Percentiles rank a stretch among this genome's conserved stretches.
Conservation (phyloP, 2,329 filamentous ascomycete genomes). For the Penicillium sp. region DNA sequence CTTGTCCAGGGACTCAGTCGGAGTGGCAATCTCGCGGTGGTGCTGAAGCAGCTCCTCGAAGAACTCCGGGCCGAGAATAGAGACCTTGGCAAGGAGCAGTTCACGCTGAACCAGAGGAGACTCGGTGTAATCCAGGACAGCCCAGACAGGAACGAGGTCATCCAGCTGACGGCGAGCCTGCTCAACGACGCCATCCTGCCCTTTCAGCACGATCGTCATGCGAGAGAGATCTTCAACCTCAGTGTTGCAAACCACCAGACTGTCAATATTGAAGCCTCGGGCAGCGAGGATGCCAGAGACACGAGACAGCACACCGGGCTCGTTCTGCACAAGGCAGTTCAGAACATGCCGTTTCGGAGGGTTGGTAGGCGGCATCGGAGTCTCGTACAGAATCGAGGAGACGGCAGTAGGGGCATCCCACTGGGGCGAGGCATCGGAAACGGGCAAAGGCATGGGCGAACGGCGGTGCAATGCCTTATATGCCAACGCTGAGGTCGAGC, state of each 20-base stretch:
- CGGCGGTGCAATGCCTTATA: conserved; percentile 96
- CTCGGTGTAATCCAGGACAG: conserved; percentile 90
- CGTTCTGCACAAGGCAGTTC: conserved; percentile 98
- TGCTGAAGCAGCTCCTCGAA: conserved; percentile 95
- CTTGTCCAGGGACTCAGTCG: conserved; percentile 35
- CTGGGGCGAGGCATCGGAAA: conserved; percentile 67
- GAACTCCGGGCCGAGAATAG: conserved; percentile 93
- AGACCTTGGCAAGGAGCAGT: conserved; percentile 90
- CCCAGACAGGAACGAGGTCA: conserved; percentile 96
- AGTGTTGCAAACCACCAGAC: conserved; percentile 92
- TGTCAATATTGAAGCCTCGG: conserved; percentile 98
- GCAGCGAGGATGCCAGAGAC: conserved; percentile 95
- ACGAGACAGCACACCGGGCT: conserved; percentile 92
- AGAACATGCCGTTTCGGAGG: conserved; percentile 92
- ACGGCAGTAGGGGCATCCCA: conserved; percentile 89
- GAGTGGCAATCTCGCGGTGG: conserved; percentile 78
- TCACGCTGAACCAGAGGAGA: conserved; percentile 93
- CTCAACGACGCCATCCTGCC: conserved; percentile 94
- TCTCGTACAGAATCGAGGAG: conserved; percentile 98
- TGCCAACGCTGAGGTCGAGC: conserved; percentile 86
- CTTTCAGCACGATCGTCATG: conserved; percentile 97
- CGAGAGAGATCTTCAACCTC: conserved; percentile 94
- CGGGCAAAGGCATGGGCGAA: conserved; percentile 75
- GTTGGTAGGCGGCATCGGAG: conserved; percentile 71
- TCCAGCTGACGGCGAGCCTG: conserved; percentile 93